Evolutionary conservation across 148 eudicot genomes (phyloP).

Genomic region (Chenopodium quinoa): DNA sequence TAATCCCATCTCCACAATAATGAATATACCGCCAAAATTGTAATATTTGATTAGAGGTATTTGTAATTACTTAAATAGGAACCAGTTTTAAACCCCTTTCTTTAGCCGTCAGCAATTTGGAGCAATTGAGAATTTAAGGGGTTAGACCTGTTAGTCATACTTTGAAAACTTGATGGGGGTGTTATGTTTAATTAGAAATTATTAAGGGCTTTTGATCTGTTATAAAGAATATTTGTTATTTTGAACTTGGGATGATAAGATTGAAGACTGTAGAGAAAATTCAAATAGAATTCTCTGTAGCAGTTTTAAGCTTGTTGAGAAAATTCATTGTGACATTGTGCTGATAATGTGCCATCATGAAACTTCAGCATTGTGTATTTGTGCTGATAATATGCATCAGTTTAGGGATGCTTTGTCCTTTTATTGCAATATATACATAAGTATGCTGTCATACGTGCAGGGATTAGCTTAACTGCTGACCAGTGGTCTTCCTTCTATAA

Average conservation of each 20-base stretch:
- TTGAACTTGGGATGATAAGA: too few species aligned
- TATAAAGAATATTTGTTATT: too few species aligned
- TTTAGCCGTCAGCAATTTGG: neutral
- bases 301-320: too few species aligned
- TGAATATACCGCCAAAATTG: too few species aligned
- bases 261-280: too few species aligned
- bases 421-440: neutral
- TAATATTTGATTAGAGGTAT: neutral
- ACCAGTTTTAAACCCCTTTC: neutral
- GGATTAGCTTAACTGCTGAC: constrained; percentile 82
- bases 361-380: neutral
- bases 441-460: constrained; percentile 25
- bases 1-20: neutral
- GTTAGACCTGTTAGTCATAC: too few species aligned
- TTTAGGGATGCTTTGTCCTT: neutral
- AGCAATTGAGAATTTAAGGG: neutral
- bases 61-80: neutral
- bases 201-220: too few species aligned
- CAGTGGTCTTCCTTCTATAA: constrained; percentile 80
- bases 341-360: neutral
- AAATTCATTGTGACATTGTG: neutral
- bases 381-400: neutral
- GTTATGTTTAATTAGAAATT: too few species aligned
- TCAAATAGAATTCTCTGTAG: too few species aligned
- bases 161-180: too few species aligned